Conservation (phyloP, 441 rosid genomes). For the Euphorbia corollata region DNA sequence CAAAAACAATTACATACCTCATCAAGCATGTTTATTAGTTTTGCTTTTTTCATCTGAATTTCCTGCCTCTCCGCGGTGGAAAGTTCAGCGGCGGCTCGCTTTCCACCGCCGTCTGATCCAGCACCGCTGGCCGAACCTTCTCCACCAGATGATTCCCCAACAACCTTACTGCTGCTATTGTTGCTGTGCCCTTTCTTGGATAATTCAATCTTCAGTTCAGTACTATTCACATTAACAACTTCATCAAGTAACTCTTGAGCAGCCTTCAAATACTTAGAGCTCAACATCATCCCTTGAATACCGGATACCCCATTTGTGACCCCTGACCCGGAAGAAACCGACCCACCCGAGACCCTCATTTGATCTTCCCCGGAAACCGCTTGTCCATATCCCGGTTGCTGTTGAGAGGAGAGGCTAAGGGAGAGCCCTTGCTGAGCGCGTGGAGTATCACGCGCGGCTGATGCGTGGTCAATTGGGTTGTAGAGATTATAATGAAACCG, state of each 20-base stretch:
- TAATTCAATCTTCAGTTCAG: slow-evolving; percentile 36
- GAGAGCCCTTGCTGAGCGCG: slow-evolving; percentile 85
- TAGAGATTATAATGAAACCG: slow-evolving; percentile 71
- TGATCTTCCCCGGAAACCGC: slow-evolving; percentile 41
- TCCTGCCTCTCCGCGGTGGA: slow-evolving; percentile 86
- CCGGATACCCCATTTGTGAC: slow-evolving; percentile 64
- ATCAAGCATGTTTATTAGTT: slow-evolving; percentile 79
- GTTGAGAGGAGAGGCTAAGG: slow-evolving; percentile 76
- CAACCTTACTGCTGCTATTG: slow-evolving; percentile 28
- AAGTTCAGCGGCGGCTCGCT: slow-evolving; percentile 46
- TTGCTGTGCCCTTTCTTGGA: slow-evolving; percentile 35
- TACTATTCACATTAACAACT: slow-evolving; percentile 69
- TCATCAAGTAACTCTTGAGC: slow-evolving; percentile 91
- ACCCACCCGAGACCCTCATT: slow-evolving; percentile 45
- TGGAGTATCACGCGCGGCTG: slow-evolving; percentile 50
- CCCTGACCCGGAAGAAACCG: slow-evolving; percentile 64
- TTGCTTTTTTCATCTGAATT: slow-evolving; percentile 96
- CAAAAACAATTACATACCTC: slow-evolving; percentile 46
- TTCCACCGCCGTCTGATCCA: slow-evolving; percentile 40
- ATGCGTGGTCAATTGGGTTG: slow-evolving; percentile 41
- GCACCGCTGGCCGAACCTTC: slow-evolving; percentile 36
- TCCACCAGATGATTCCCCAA: slow-evolving; percentile 50
- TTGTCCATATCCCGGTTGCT: slow-evolving; percentile 46
- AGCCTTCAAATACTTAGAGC: slow-evolving; percentile 88
- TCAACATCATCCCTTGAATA: slow-evolving; percentile 51